Evolutionary conservation across 1,284 basidiomycete genomes (phyloP).

Genomic region (Moesziomyces globuligerus): DNA sequence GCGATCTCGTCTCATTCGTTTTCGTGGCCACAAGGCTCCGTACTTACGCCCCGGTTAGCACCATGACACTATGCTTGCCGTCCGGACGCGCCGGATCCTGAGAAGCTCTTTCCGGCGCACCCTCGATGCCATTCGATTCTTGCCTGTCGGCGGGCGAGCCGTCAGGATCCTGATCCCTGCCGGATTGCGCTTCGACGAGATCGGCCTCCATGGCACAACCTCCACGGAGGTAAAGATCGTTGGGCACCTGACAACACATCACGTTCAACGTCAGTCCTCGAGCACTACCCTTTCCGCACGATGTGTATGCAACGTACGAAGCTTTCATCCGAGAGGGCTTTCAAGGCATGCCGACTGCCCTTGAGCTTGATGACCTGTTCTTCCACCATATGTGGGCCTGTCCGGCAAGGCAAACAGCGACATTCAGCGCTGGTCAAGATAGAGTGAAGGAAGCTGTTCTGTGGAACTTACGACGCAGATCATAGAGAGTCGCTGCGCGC

Average conservation of each 20-base stretch:
- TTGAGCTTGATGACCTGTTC: slow-evolving; percentile 29
- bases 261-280: not conserved
- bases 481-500: slow-evolving; percentile 29
- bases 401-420: too few relatives aligned
- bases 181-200: not conserved
- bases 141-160: not conserved
- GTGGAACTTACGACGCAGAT: slow-evolving; percentile 19
- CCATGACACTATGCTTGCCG: slow-evolving; percentile 30
- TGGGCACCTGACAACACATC: slow-evolving; percentile 26
- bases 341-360: slow-evolving; percentile 39
- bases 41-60: slow-evolving; percentile 50
- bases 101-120: not conserved
- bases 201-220: slow-evolving; percentile 11
- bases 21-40: too few relatives aligned
- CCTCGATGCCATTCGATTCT: not conserved
- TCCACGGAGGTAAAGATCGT: slow-evolving; percentile 38
- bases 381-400: slow-evolving; percentile 19
- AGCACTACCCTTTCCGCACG: not conserved
- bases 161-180: not conserved
- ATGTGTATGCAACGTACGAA: slow-evolving; percentile 17
- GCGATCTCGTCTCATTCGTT: not conserved
- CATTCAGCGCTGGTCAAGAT: slow-evolving; percentile 15
- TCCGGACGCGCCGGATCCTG: not conserved
- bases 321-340: slow-evolving; percentile 37
- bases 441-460: not conserved